Evolutionary conservation across 345 rosid genomes (phyloP), one percentile per base, ranked within the genome.

Genomic region (Citrus trifoliata): DNA sequence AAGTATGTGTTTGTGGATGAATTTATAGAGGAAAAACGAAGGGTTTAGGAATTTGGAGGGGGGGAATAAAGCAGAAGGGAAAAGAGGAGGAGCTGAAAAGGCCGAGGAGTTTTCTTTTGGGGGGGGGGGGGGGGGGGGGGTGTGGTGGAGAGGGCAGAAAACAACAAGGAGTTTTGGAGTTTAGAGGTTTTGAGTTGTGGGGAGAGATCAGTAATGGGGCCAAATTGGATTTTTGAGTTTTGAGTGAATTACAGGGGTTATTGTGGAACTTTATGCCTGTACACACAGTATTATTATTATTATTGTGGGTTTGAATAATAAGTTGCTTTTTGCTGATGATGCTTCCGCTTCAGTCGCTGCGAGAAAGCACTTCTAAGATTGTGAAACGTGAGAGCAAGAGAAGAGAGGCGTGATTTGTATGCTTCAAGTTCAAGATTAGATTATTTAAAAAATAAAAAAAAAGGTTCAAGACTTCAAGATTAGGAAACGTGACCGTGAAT

Each of bases 171-270:
- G 0, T 70, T 80, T 71, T 78, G 87, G 84, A 65, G 73, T 48
- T n/a, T 18, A 62, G 78, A 76, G 87, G 3, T 3, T 3, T 46
- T 46, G 16, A 46, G 51, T 46, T 21, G 22, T 70, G 60, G 66
- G 66, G 70, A 77, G 76, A 77, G 63, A 85, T 78, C 81, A 76
- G 83, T 63, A 33, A 74, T 42, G 85, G 86, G 87, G 56, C 86
- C 88, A 28, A 28, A 33, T 37, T 61, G 53, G 58, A 35, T 19
- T 59, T 33, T 30, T n/a, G 77, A 80, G 73, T 70, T 46, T 72
- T 70, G 71, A 83, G 85, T 80, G 83, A 83, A 55, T 82, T 67
- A 77, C 89, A 81, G 88, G 83, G 71, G 69, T 18, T 38, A 73
- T 78, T 85, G 75, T 79, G 53, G 78, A 68, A 40, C 73, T 77